Evolutionary conservation across 169 alveolate species (phyloP).

Genomic region (Sarcocystis neurona): DNA sequence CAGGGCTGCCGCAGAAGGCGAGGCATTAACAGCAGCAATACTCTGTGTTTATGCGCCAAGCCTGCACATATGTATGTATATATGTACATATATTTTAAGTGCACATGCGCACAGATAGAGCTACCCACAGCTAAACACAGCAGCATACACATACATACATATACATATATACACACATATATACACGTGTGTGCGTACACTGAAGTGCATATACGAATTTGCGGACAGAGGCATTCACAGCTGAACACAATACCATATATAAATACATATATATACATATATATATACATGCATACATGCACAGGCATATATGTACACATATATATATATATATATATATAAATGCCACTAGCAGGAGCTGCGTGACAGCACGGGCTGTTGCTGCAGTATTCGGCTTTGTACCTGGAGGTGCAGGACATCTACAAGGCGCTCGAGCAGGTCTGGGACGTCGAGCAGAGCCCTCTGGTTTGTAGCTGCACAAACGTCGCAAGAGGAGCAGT

Average conservation of each 20-base stretch:
- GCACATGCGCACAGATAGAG: too few relatives aligned
- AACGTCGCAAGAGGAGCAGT: slow-evolving; percentile 9
- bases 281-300: neutral
- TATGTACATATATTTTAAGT: too few relatives aligned
- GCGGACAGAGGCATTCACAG: neutral
- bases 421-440: slow-evolving; percentile 11
- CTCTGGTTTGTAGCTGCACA: neutral
- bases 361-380: too few relatives aligned
- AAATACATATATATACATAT: neutral
- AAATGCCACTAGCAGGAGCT: too few relatives aligned
- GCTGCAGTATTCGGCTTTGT: too few relatives aligned
- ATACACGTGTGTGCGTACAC: neutral
- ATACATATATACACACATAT: neutral
- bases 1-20: too few relatives aligned
- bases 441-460: slow-evolving; percentile 1
- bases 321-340: too few relatives aligned
- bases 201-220: neutral
- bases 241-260: neutral
- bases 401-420: neutral
- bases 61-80: too few relatives aligned
- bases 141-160: neutral
- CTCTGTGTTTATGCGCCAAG: too few relatives aligned
- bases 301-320: neutral
- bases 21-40: too few relatives aligned
- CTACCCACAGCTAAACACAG: too few relatives aligned